Conservation (phyloP, 2,329 filamentous ascomycete genomes). For the Thermoascus crustaceus region DNA sequence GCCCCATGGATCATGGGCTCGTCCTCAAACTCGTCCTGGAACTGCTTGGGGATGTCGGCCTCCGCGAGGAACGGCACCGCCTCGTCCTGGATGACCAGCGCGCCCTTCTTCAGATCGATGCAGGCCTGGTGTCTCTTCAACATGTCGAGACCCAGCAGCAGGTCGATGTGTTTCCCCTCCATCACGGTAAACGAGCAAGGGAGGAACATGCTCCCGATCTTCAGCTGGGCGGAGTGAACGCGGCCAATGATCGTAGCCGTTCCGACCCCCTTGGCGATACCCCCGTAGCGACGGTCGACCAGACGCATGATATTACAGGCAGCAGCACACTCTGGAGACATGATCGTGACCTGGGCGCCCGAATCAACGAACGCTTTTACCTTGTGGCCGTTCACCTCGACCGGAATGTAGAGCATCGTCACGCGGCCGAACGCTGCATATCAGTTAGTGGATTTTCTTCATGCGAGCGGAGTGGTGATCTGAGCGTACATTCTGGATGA, state of each 20-base stretch:
- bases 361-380: slow-evolving; percentile 97
- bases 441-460: slow-evolving; percentile 2
- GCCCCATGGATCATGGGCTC: slow-evolving; percentile 82
- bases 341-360: slow-evolving; percentile 94
- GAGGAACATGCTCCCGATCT: slow-evolving; percentile 77
- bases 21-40: slow-evolving; percentile 60
- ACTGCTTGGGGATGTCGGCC: slow-evolving; percentile 82
- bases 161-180: slow-evolving; percentile 94
- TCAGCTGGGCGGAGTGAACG: slow-evolving; percentile 91
- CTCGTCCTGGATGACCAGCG: slow-evolving; percentile 77
- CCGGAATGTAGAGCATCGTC: slow-evolving; percentile 92
- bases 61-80: slow-evolving; percentile 87
- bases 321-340: slow-evolving; percentile 90
- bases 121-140: slow-evolving; percentile 89
- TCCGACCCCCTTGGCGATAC: slow-evolving; percentile 86
- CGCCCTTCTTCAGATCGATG: slow-evolving; percentile 79
- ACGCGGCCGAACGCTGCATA: slow-evolving; percentile 78
- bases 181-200: slow-evolving; percentile 98
- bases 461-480: background rate
- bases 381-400: slow-evolving; percentile 84
- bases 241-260: slow-evolving; percentile 91
- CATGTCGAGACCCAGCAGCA: slow-evolving; percentile 92
- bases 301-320: slow-evolving; percentile 92
- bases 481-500: slow-evolving; percentile 76
- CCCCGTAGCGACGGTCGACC: slow-evolving; percentile 84